Evolutionary conservation across 2,329 filamentous ascomycete genomes (phyloP), one percentile per base, ranked within the genome.

Genomic region (Diaporthe sp.): DNA sequence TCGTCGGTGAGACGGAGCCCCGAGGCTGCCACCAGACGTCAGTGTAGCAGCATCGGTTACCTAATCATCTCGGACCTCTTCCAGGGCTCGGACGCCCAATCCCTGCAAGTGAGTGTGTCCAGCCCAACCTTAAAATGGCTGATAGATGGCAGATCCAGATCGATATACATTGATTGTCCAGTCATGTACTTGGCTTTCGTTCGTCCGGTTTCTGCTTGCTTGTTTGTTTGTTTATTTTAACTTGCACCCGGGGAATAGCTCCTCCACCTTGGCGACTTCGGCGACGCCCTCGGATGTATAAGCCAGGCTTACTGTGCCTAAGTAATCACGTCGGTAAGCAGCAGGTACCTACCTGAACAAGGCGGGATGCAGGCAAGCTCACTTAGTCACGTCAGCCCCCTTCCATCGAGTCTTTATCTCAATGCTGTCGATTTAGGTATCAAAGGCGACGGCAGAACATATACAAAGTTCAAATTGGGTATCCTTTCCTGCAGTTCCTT

Each of bases 401-500:
- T 28, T 20, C 15, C 4, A 13, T 31, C 61, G 13, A 44, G 42
- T 31, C 25, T 6, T 47, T 17, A 20, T 39, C 13, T 34, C 63
- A 34, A 53, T 20, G 15, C n/a, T 15, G 25, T 31, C 17, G 25
- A 17, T 25, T 47, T 15, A 31, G 37, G 47, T 70, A 51, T 13
- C 42, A 67, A 13, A 28, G 25, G 51, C 28, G 13, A 28, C 20
- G 51, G 22, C 25, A 28, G 53, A 44, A 28, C 3, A 55, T 72
- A 20, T 67, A 22, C 37, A 63, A 60, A 63, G 47, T 44, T 63
- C 47, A 65, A 65, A 65, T 65, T 73, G 71, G 58, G 58, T 73
- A 73, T 73, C 71, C 58, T 65, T 44, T 55, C 34, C 34, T 57
- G 42, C 25, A 22, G 22, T 47, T 34, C 42, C 58, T 55, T 34